These are phyloP conservation scores for Vicia faba DNA, from an alignment of 306 rosid genomes.

Conservation along the genomic window DNA sequence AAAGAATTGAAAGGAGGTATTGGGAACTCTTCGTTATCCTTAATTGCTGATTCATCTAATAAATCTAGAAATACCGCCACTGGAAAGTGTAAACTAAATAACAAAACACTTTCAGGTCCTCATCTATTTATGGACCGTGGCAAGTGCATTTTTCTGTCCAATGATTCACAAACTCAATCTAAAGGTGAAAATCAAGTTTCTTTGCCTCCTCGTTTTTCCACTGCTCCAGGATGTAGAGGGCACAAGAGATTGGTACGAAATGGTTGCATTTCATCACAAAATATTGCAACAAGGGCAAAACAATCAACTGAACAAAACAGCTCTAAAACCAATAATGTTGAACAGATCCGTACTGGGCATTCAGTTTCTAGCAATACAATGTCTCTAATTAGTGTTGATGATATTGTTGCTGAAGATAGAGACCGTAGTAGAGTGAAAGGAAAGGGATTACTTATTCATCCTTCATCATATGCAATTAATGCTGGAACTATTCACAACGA, in stretches of 20 bases:
- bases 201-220: conserved; percentile 33
- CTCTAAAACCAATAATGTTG: conserved; percentile 45
- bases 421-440: conserved; percentile 60
- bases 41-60: conserved; percentile 43
- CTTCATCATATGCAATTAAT: conserved; percentile 44
- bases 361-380: conserved; percentile 43
- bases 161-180: conserved; percentile 46
- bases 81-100: conserved; percentile 62
- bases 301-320: conserved; percentile 52
- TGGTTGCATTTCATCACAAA: conserved; percentile 88
- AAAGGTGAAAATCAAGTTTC: conserved; percentile 44
- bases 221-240: conserved; percentile 56
- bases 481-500: conserved; percentile 31
- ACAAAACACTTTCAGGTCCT: conserved; percentile 41
- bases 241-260: conserved; percentile 81
- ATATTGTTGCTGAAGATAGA: conserved; percentile 60
- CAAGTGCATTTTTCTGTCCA: conserved; percentile 45
- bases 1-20: conserved; percentile 27
- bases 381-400: conserved; percentile 41
- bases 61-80: conserved; percentile 43
- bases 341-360: conserved; percentile 41
- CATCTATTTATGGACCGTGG: conserved; percentile 47
- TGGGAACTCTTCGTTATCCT: conserved; percentile 41
- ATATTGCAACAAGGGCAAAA: conserved; percentile 69
- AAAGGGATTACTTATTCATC: conserved; percentile 56